Base-by-base conservation (phyloP, 139 green algal genomes). In the Coccomyxa sp. region DNA sequence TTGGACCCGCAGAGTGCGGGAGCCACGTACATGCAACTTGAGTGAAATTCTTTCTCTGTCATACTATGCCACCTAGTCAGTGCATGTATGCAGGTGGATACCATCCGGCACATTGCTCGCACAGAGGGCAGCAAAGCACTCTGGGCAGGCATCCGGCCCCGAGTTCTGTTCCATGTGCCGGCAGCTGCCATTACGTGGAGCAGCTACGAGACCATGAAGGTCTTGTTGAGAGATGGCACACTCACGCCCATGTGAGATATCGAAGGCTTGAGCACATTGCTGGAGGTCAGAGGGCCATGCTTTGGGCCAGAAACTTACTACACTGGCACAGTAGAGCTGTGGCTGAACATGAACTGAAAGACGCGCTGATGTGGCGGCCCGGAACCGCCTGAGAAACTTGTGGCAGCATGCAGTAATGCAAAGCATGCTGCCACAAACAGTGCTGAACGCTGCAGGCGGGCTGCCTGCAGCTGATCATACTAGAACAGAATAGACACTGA, bases 151-250 rank as follows among this genome's bases (percentile, higher is more conserved):
- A 50, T 95, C 80, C 87, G 86, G 79, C 92, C 96, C 0, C 88
- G 96, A 0, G 90, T 99, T 41, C 70, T 98, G 29, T 99, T 99
- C 83, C 90, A 99, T 84, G 88, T 93, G 0, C 96, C 96, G 2
- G 89, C 95, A 10, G 96, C 94, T 10, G 96, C 96, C 24, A 91
- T 99, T 35, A 97, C 90, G 76, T 98, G 96, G 96, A 91, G 91
- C 50, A 97, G 95, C 0, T 99, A 99, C 78, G 96, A 99, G 79
- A 91, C 83, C 10, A 80, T 85, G 37, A 99, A 99, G 87, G 55
- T 50, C 2, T 22, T 95, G 38, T 78, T 97, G 77, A 31, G 41
- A 27, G 29, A 22, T 16, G 41, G 44, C 39, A 73, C 29, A 33
- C 68, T 37, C 27, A 39, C 34, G 29, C 29, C 34, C 31, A 9